Evolutionary conservation across 352 stramenopile genomes (phyloP).

Genomic region (Pythium vanterpoolii): DNA sequence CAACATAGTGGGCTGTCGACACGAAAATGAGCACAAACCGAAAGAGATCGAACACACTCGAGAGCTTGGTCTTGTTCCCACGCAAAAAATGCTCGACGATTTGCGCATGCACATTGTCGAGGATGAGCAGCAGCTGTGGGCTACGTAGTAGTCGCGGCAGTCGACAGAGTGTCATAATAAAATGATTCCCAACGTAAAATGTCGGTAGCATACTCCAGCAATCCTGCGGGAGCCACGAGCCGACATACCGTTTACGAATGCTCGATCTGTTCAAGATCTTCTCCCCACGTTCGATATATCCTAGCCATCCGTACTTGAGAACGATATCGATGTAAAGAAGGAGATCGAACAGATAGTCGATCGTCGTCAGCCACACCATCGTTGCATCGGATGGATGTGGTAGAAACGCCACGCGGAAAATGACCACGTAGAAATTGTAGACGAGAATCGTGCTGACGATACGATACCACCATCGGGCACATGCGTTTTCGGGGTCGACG

Average conservation of each 20-base stretch:
- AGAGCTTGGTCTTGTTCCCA: slow-evolving; percentile 24
- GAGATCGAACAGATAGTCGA: slow-evolving; percentile 25
- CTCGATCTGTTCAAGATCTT: slow-evolving; percentile 19
- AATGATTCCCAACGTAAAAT: slow-evolving; percentile 22
- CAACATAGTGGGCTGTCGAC: slow-evolving; percentile 27
- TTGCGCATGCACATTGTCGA: slow-evolving; percentile 24
- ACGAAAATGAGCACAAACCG: slow-evolving; percentile 32
- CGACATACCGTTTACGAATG: slow-evolving; percentile 24
- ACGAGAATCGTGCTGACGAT: slow-evolving; percentile 40
- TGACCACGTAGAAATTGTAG: slow-evolving; percentile 34
- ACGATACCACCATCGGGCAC: slow-evolving; percentile 59
- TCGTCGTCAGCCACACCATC: slow-evolving; percentile 10
- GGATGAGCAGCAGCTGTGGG: slow-evolving; percentile 21
- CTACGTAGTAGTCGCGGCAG: slow-evolving; percentile 26
- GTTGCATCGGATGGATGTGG: not conserved
- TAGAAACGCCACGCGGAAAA: slow-evolving; percentile 30
- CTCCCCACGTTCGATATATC: slow-evolving; percentile 22
- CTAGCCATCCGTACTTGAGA: slow-evolving; percentile 19
- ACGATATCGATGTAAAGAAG: slow-evolving; percentile 27
- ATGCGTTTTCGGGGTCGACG: slow-evolving; percentile 40
- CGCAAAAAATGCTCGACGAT: slow-evolving; percentile 26
- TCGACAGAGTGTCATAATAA: slow-evolving; percentile 21
- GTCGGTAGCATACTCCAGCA: slow-evolving; percentile 30
- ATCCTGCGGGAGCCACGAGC: slow-evolving; percentile 23
- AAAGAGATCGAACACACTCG: slow-evolving; percentile 29